Evolutionary conservation across 768 basidiomycete genomes (phyloP).

Genomic region (Tricholoma terreum): DNA sequence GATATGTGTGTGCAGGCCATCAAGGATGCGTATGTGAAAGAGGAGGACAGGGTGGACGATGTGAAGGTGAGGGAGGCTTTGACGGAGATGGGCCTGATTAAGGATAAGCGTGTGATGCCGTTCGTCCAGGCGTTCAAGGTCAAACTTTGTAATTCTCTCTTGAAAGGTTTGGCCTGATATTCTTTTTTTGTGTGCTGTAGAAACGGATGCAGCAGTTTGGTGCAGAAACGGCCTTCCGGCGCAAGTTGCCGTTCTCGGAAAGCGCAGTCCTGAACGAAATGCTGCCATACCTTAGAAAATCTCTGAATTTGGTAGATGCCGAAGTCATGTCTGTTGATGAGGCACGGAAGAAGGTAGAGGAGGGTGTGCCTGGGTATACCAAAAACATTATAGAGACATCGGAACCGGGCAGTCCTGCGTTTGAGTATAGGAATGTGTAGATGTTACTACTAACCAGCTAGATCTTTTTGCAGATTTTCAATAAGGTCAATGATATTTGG

Average conservation of each 20-base stretch:
- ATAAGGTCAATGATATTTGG: no score
- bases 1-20: constrained; percentile 74
- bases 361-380: constrained; percentile 55
- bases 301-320: constrained; percentile 66
- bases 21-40: constrained; percentile 59
- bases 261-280: constrained; percentile 65
- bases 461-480: no score
- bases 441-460: neutral
- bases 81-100: constrained; percentile 73
- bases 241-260: constrained; percentile 83
- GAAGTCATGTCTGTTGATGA: constrained; percentile 71
- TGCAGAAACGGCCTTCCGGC: constrained; percentile 74
- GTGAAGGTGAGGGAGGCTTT: constrained; percentile 68
- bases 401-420: constrained; percentile 83
- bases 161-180: constrained; percentile 51
- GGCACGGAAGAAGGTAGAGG: constrained; percentile 43
- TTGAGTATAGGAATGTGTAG: constrained; percentile 82
- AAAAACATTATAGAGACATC: constrained; percentile 75
- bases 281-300: constrained; percentile 77
- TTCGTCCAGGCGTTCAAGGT: constrained; percentile 95
- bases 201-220: constrained; percentile 81
- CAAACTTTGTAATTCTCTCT: constrained; percentile 10
- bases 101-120: constrained; percentile 96
- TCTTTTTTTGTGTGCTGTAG: constrained; percentile 33
- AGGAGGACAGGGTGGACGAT: constrained; percentile 74